Base-by-base conservation (phyloP, 768 basidiomycete species). In the Rhizopogon vulgaris region DNA sequence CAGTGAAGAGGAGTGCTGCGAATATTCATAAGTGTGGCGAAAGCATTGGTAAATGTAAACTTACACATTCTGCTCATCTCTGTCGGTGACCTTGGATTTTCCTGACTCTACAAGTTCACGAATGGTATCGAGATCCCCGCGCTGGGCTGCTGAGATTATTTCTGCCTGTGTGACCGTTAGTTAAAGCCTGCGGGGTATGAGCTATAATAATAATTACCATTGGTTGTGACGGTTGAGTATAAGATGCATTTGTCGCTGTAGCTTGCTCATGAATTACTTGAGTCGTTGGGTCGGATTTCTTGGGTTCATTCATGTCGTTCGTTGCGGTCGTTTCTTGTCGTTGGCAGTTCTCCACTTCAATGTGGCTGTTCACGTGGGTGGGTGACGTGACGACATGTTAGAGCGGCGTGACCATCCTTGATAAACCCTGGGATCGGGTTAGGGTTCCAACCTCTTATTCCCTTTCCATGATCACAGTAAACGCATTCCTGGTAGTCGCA, bases 121-220 rank as follows among this genome's bases (percentile, higher is more conserved):
- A 27, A 95, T 69, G 38, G 78, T 69, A 8, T 68, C 64, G 6
- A 92, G 74, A 60, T 95, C 93, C 9, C 94, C 94, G 48, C 90
- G 77, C 63, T 96, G 94, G 0, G 94, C 85, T 7, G 93, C 87
- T 10, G 87, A 74, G 60, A 95, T 91, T 28, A 96, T 85, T 52
- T 77, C 84, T 17, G 69, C 67, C 82, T 85, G 54, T 54, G 40
- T 38, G 40, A 34, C 12, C 50, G 52, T 52, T 38, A 53, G 48
- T 53, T 38, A 38, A 6, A 41, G 55, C 10, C 14, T 22, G 46
- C 11, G 36, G 7, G n/a, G n/a, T n/a, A 14, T 54, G 34, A 42
- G 34, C 30, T 38, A 22, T 22, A 22, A 22, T 22, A 5, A 36
- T 45, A 47, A 27, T 22, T 38, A 67, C 67, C 58, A 59, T 32